Conservation (phyloP, 2,329 filamentous ascomycete species). For the Ceratocystis eucalypticola region DNA sequence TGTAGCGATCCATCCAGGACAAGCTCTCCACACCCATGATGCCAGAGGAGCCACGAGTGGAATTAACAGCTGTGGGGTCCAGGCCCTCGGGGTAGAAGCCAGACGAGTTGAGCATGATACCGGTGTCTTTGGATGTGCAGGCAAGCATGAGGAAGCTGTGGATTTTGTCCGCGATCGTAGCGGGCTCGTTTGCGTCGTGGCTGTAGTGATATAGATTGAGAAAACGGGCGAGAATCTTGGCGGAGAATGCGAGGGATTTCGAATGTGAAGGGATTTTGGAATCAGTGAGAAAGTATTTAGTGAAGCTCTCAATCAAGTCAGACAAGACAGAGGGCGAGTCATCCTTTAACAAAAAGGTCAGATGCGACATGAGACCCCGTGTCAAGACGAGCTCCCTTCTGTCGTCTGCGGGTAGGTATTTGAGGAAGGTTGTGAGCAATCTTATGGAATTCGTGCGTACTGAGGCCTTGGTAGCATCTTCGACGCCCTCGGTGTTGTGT, state of each 20-base stretch:
- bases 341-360: conserved; percentile 64
- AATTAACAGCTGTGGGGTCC: conserved; percentile 34
- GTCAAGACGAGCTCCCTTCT: conserved; percentile 72
- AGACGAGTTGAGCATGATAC: conserved; percentile 59
- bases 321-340: conserved; percentile 63
- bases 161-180: conserved; percentile 50
- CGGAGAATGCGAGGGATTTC: conserved; percentile 65
- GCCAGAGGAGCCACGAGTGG: conserved; percentile 30
- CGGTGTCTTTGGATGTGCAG: conserved; percentile 60
- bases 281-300: conserved; percentile 60
- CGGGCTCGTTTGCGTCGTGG: conserved; percentile 32
- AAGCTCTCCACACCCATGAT: conserved; percentile 52
- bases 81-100: conserved; percentile 75
- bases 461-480: conserved; percentile 58
- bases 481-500: conserved; percentile 40
- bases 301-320: conserved; percentile 61
- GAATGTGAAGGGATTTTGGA: conserved; percentile 55
- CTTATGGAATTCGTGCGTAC: conserved; percentile 71
- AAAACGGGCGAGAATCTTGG: conserved; percentile 58
- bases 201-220: conserved; percentile 56
- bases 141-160: conserved; percentile 63
- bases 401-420: conserved; percentile 59
- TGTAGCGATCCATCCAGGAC: conserved; percentile 55
- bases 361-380: conserved; percentile 66
- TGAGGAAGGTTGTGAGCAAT: conserved; percentile 67